Base-by-base conservation (phyloP, 2,329 filamentous ascomycete genomes). In the Colletotrichum shisoi region DNA sequence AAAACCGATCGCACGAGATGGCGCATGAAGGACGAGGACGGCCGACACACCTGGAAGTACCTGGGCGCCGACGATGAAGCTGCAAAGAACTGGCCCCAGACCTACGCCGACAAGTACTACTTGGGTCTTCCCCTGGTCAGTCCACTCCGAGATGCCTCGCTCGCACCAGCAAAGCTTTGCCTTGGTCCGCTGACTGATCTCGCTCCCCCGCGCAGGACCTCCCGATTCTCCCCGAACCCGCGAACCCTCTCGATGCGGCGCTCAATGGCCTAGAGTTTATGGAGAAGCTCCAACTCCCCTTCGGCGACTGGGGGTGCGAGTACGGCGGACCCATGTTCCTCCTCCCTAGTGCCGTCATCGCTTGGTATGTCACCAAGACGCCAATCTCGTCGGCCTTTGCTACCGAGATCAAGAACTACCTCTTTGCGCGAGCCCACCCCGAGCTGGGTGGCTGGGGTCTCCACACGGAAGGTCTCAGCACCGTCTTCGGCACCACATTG, bases 301-400 rank as follows among this genome's bases (percentile, higher is more conserved):
- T 92, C 0, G 95, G 95, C 5, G 92, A 97, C 75, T 99, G 95
- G 95, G 95, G 85, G 5, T 98, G 94, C 80, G 95, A 99, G 77
- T 99, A 99, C 80, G 95, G 95, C 62, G 95, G 95, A 0, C 95
- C 95, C 4, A 94, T 97, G 92, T 99, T 99, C 75, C 85, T 98
- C 45, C 83, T 98, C 1, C 93, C 94, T 0, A 92, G 94, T 51
- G 77, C 97, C 24, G 88, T 97, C 69, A 88, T 96, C 71, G 85
- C 91, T 34, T 96, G 92, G 88, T 94, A 96, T 76, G 91, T 91
- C 59, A 98, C 94, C 69, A 89, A 94, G 75, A 97, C 93, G 59
- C 91, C 91, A 4, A 92, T 99, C 64, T 89, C 93, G 1, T 86
- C 88, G 69, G 87, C 91, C 66, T 90, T 93, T 76, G 89, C 90